Evolutionary conservation across 78 protist species (phyloP), one percentile per base, ranked within the genome.

Genomic region (Emiliania huxleyi): DNA sequence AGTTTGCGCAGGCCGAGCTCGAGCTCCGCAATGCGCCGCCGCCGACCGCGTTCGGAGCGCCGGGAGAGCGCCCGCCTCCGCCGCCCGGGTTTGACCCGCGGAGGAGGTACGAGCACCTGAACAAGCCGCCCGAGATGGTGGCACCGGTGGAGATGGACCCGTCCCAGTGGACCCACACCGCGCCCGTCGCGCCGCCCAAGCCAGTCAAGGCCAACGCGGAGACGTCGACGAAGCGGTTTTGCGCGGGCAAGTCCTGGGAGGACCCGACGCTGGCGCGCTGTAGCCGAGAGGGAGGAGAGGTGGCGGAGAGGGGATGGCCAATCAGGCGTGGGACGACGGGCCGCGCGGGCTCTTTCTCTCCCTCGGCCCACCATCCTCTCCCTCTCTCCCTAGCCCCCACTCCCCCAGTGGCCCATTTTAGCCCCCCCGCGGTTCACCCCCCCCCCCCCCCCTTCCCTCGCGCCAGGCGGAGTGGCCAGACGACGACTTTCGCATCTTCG

Each of bases 401-500:
- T 96, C 33, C 69, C 93, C n/a, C 96, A 96, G 8, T 96, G 97
- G 97, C 95, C 93, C 6, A n/a, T n/a, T n/a, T n/a, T n/a, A n/a
- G n/a, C n/a, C n/a, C n/a, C n/a, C n/a, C n/a, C n/a, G n/a, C n/a
- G n/a, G n/a, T n/a, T n/a, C n/a, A n/a, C n/a, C n/a, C n/a, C n/a
- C n/a, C n/a, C n/a, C n/a, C n/a, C n/a, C n/a, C n/a, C n/a, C n/a
- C n/a, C n/a, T n/a, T n/a, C n/a, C n/a, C n/a, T n/a, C n/a, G n/a
- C n/a, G n/a, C n/a, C n/a, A n/a, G n/a, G n/a, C 75, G 29, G 75
- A 62, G 33, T 62, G 75, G 75, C 75, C 75, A 19, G 94, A 94
- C 8, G 94, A 95, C 69, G 98, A 96, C 62, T 96, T 90, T 92
- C 85, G 98, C 49, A 38, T 96, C 35, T 96, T 96, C 84, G 90